Percentiles rank a stretch among this genome's conserved stretches.
phyloP scores from a whole-genome alignment of 1,284 basidiomycete species.

The Exsudoporus floridanus region DNA sequence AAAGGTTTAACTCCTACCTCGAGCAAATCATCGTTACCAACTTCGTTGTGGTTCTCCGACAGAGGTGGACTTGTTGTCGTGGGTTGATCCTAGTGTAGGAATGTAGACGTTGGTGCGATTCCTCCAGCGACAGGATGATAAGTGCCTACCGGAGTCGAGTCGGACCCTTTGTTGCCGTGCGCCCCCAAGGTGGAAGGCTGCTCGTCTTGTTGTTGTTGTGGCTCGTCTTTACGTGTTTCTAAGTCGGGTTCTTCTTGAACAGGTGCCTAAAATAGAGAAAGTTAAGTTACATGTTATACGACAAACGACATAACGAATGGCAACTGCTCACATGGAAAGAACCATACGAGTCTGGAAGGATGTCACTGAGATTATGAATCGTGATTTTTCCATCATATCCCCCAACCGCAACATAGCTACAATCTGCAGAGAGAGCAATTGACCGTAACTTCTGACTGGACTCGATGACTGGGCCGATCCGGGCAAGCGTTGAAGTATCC shows the following conservation, averaged over 20 bases:
- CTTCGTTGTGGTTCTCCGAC: not conserved
- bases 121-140: not conserved
- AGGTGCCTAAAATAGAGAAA: not conserved
- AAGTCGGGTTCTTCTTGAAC: not conserved
- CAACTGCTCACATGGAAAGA: not conserved
- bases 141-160: not conserved
- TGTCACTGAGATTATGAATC: not conserved
- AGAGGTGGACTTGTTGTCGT: not conserved
- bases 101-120: not conserved
- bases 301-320: not conserved
- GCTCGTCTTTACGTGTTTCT: not conserved
- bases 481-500: not conserved
- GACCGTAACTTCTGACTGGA: not conserved
- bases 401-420: not conserved
- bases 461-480: not conserved
- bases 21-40: not conserved
- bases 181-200: not conserved
- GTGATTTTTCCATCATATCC: not conserved
- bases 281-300: not conserved
- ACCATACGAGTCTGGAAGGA: not conserved
- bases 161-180: not conserved
- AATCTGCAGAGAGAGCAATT: not conserved
- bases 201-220: not conserved
- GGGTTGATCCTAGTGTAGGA: not conserved
- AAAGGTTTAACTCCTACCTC: not conserved